These are phyloP conservation scores for Boletales sp. DNA, from an alignment of 768 basidiomycete species.

Conservation along the genomic window DNA sequence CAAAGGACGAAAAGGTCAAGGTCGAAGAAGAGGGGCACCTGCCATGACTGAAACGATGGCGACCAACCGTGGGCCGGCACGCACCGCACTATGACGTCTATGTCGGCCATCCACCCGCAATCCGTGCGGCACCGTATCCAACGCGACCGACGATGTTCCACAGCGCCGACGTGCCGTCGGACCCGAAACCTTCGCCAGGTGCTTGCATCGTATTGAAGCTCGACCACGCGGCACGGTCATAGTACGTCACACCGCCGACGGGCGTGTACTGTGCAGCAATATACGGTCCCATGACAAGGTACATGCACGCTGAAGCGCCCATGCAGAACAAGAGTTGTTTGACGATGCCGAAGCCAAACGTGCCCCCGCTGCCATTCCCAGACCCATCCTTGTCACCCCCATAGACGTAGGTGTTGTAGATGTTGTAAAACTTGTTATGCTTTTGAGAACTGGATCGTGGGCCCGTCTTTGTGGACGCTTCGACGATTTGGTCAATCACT, in stretches of 20 bases:
- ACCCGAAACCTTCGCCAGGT: slow-evolving; percentile 66
- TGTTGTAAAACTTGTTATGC: slow-evolving; percentile 72
- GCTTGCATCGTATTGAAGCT: slow-evolving; percentile 73
- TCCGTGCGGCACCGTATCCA: slow-evolving; percentile 70
- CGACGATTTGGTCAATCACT: slow-evolving; percentile 71
- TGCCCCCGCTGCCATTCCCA: slow-evolving; percentile 14
- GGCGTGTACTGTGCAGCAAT: slow-evolving; percentile 51
- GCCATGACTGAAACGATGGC: slow-evolving; percentile 9
- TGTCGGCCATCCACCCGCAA: slow-evolving; percentile 77
- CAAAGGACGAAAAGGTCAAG: slow-evolving; percentile 6
- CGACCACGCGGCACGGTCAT: slow-evolving; percentile 76
- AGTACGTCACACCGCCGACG: slow-evolving; percentile 66
- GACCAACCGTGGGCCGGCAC: background rate
- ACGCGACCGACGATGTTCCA: slow-evolving; percentile 72
- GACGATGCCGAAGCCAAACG: slow-evolving; percentile 34
- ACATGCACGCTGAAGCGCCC: slow-evolving; percentile 58
- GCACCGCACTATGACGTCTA: slow-evolving; percentile 23
- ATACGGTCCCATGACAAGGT: slow-evolving; percentile 60
- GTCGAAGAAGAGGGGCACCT: background rate
- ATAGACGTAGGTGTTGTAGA: slow-evolving; percentile 73
- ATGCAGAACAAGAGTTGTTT: slow-evolving; percentile 55
- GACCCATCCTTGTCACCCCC: slow-evolving; percentile 40
- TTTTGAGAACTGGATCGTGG: slow-evolving; percentile 34
- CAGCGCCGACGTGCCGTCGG: slow-evolving; percentile 56
- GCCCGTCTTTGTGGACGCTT: slow-evolving; percentile 34